These are phyloP conservation scores for Naganishia friedmannii DNA, from an alignment of 768 basidiomycete species.

Conservation along the genomic window DNA sequence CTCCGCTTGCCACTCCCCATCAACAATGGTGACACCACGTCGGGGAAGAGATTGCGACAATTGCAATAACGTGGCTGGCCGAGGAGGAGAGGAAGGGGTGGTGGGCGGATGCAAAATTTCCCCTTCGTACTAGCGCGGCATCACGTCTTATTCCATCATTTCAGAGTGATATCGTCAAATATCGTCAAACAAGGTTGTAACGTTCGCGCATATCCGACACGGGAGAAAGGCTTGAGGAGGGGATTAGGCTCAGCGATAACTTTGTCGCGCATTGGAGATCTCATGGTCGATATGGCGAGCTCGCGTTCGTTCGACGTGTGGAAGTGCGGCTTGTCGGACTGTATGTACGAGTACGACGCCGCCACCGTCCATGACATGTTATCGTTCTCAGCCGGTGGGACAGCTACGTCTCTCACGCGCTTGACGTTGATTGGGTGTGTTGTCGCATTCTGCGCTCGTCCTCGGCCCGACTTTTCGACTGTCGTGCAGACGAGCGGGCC, in stretches of 20 bases:
- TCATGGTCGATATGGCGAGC: background rate
- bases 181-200: no score
- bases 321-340: no score
- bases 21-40: background rate
- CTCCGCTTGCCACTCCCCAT: background rate
- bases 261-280: no score
- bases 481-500: background rate
- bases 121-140: background rate
- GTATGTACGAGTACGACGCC: no score
- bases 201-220: conserved; percentile 11
- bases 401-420: no score
- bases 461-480: background rate
- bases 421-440: no score
- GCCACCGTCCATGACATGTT: no score
- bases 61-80: conserved; percentile 1
- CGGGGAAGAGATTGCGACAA: background rate
- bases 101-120: background rate
- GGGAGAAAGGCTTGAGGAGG: background rate
- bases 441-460: no score
- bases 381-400: no score
- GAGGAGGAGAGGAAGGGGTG: no score
- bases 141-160: conserved; percentile 20
- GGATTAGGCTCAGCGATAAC: background rate
- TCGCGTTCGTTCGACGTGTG: background rate
- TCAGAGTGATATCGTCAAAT: background rate